A percentile compares a stretch with the other conserved stretches of the same genome.
phyloP scores from a whole-genome alignment of 2,329 filamentous ascomycete species.

The Fusarium odoratissimum region DNA sequence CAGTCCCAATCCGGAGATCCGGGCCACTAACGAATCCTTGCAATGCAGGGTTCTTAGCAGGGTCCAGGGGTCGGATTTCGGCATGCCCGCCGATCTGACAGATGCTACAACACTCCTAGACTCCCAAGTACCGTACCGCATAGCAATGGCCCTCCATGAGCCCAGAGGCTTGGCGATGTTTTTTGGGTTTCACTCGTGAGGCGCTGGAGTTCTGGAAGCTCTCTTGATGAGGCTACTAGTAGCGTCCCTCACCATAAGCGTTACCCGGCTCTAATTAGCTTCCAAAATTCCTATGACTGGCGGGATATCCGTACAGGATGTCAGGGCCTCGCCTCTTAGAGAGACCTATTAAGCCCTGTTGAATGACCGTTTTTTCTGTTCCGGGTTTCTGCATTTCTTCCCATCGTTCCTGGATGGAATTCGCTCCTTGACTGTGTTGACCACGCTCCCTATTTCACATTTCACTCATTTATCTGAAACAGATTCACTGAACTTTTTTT shows the following conservation, averaged over 20 bases:
- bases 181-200: conserved; percentile 17
- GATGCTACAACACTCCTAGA: conserved; percentile 3
- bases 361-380: not conserved
- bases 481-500: not conserved
- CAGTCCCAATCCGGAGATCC: conserved; percentile 37
- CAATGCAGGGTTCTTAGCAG: conserved; percentile 33
- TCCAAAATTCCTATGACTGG: conserved; percentile 4
- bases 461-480: conserved; percentile 8
- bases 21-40: conserved; percentile 28
- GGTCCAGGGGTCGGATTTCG: conserved; percentile 42
- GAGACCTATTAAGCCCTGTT: conserved; percentile 16
- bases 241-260: not conserved
- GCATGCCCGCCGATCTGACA: conserved; percentile 33
- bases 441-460: conserved; percentile 8
- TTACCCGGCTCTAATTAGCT: not conserved
- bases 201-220: conserved; percentile 7
- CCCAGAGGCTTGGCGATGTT: conserved; percentile 23
- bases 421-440: conserved; percentile 28
- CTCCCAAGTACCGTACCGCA: not conserved
- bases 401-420: not conserved
- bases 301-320: conserved; percentile 12
- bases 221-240: not conserved
- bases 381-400: not conserved
- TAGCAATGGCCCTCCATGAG: conserved; percentile 1
- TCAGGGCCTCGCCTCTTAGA: conserved; percentile 5